Evolutionary conservation across 2,329 filamentous ascomycete species (phyloP).

Genomic region (Beauveria brongniartii): DNA sequence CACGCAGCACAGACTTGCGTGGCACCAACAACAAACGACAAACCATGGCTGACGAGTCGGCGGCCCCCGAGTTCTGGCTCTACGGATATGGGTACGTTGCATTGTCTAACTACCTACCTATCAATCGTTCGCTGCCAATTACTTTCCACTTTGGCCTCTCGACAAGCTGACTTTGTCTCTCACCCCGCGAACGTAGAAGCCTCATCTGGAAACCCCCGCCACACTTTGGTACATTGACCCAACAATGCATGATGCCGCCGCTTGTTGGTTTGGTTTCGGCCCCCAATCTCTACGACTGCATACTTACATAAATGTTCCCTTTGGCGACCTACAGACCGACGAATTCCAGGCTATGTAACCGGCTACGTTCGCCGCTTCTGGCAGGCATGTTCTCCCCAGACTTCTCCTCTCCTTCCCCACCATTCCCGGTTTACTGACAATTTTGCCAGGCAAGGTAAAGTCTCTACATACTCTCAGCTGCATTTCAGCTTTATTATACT

Average conservation of each 20-base stretch:
- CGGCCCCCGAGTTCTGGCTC: conserved; percentile 69
- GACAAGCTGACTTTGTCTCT: conserved; percentile 11
- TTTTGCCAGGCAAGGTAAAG: conserved; percentile 26
- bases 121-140: neutral
- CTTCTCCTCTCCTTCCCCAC: neutral
- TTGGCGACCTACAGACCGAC: conserved; percentile 51
- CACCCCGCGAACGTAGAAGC: conserved; percentile 44
- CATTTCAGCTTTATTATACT: neutral
- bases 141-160: neutral
- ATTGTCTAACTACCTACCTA: neutral
- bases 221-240: conserved; percentile 63
- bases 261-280: neutral
- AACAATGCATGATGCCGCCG: neutral
- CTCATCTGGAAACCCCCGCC: conserved; percentile 98
- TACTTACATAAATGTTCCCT: conserved; percentile 9
- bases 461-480: neutral
- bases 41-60: too few species aligned
- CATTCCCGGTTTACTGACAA: conserved; percentile 6
- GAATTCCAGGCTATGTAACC: conserved; percentile 82
- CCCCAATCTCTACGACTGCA: neutral
- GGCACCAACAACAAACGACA: too few species aligned
- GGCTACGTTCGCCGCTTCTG: conserved; percentile 95
- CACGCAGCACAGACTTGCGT: too few species aligned
- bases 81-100: conserved; percentile 82
- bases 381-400: conserved; percentile 60